Conservation (phyloP, 2,329 filamentous ascomycete species). For the Hymenoscyphus salicellus region DNA sequence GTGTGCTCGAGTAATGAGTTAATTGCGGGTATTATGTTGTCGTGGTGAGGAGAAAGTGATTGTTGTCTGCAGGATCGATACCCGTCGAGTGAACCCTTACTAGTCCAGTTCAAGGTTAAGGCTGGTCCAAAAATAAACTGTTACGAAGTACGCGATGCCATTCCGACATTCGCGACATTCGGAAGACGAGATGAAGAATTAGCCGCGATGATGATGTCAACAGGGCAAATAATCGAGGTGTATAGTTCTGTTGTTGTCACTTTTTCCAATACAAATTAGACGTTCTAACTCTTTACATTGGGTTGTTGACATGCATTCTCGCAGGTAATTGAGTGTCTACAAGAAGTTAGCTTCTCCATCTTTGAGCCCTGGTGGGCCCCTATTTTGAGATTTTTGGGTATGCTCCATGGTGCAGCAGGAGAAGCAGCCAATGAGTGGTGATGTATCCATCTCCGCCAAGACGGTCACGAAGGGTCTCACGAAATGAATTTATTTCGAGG, state of each 20-base stretch:
- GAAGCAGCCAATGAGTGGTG: neutral
- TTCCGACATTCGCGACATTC: no score
- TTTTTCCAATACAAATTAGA: no score
- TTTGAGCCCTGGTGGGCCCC: neutral
- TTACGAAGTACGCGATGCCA: no score
- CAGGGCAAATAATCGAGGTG: neutral
- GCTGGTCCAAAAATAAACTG: no score
- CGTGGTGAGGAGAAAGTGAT: no score
- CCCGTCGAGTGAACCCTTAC: no score
- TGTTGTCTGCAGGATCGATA: no score
- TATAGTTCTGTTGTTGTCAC: no score
- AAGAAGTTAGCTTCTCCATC: conserved; percentile 1
- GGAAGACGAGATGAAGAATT: neutral
- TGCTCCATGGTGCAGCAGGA: neutral
- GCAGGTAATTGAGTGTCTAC: neutral
- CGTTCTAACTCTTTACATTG: no score
- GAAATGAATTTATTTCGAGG: neutral
- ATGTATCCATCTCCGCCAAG: neutral
- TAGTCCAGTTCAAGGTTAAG: no score
- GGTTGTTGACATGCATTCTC: neutral
- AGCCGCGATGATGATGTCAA: neutral
- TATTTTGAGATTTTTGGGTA: neutral
- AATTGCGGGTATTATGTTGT: no score
- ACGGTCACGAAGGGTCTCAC: neutral
- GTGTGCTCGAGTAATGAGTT: no score